Base-by-base conservation (phyloP, 768 basidiomycete genomes). In the Lentinula aciculospora region DNA sequence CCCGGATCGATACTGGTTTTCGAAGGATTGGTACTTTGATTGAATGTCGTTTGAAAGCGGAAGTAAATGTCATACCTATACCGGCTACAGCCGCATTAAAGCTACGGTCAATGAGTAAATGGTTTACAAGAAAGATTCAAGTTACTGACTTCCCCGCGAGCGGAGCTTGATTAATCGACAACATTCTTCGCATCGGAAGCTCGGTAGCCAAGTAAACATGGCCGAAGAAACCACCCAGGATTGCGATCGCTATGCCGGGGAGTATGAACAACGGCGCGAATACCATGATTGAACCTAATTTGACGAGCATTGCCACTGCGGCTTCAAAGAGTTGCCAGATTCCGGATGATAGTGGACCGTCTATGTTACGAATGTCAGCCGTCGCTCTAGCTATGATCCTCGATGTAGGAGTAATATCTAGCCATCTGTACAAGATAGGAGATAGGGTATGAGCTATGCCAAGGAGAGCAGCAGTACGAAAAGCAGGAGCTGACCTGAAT, bases 31-130 rank as follows among this genome's bases (percentile, higher is more conserved):
- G 45, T 6, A 25, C 21, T n/a, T 4, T n/a, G 8, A 37, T 19
- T 23, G 32, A 10, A 21, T 19, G 17, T 48, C 56, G n/a, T 58
- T 59, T 4, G 48, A 48, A 42, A 17, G 2, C 25, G 58, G 50
- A 60, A 59, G 53, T 0, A n/a, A 15, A n/a, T 15, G 50, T 53
- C 73, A 48, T 69, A 78, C 78, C 69, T 32, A 86, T 63, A 6
- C 86, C 87, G 60, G 76, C 68, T 34, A 89, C 79, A 2, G 86
- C 75, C 61, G 86, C 75, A 47, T 79, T 73, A 68, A 83, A 71
- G 67, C 72, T 68, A 64, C 49, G 56, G 60, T 57, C 25, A 12
- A 61, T 8, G 31, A 31, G 60, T 65, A 64, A 23, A 72, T 15
- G 25, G 62, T 48, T 72, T 68, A 48, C 64, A 65, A 40, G 36